These are phyloP conservation scores for Chaetomidium leptoderma DNA, from an alignment of 495 filamentous ascomycete genomes.

Conservation along the genomic window DNA sequence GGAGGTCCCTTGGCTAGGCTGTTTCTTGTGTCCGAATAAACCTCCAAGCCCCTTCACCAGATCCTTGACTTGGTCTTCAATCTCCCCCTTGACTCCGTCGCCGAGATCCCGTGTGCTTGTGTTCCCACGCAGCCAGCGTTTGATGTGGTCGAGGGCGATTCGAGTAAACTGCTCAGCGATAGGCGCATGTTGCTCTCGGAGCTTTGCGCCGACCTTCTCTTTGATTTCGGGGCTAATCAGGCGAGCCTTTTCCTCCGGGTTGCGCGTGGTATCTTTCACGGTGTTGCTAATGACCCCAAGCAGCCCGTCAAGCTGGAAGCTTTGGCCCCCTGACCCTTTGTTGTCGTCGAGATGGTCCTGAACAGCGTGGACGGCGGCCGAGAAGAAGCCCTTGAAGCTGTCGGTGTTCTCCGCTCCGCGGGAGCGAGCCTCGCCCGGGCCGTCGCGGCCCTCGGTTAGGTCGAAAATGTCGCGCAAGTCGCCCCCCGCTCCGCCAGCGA, in stretches of 20 bases:
- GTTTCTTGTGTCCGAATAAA: conserved; percentile 30
- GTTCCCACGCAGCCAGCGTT: conserved; percentile 35
- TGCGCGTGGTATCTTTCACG: conserved; percentile 31
- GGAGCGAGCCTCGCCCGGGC: conserved; percentile 8
- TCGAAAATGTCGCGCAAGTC: conserved; percentile 35
- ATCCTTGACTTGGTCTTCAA: conserved; percentile 38
- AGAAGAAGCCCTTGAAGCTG: conserved; percentile 27
- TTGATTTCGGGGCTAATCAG: conserved; percentile 37
- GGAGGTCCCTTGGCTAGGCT: conserved; percentile 16
- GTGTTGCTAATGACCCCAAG: conserved; percentile 34
- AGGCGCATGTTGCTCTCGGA: conserved; percentile 29
- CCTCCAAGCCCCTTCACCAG: conserved; percentile 34
- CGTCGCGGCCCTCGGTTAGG: conserved; percentile 24
- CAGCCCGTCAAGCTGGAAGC: conserved; percentile 32
- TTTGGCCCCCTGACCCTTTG: conserved; percentile 17
- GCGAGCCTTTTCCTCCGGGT: conserved; percentile 36
- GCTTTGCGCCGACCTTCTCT: conserved; percentile 28
- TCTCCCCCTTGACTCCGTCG: conserved; percentile 34
- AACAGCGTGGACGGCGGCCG: conserved; percentile 31
- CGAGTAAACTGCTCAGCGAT: conserved; percentile 36
- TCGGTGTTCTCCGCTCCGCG: conserved; percentile 14
- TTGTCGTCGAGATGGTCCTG: conserved; percentile 28
- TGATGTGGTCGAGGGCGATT: conserved; percentile 35
- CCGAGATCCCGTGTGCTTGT: conserved; percentile 34
- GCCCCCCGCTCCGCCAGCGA: conserved; percentile 28